A percentile compares a stretch with the other conserved stretches of the same genome.
Evolutionary conservation across 768 basidiomycete species (phyloP).

Genomic region (Thelephora ganbajun): DNA sequence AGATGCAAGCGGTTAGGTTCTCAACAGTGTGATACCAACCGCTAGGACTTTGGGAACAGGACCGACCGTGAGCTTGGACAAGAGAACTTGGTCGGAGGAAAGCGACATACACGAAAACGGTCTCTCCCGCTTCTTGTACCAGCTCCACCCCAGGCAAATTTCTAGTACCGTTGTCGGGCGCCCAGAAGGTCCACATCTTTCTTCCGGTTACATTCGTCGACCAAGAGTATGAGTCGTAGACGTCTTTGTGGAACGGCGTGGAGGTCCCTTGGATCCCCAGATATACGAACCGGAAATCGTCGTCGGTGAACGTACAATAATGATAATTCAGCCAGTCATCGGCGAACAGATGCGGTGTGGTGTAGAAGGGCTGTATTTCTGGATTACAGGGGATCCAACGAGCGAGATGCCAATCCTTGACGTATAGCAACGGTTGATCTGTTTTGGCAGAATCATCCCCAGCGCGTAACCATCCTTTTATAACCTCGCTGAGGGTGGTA

Average conservation of each 20-base stretch:
- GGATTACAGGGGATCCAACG: conserved; percentile 2
- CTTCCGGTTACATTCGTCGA: conserved; percentile 16
- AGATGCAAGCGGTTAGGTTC: conserved; percentile 17
- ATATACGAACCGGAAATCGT: conserved; percentile 19
- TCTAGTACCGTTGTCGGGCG: conserved; percentile 11
- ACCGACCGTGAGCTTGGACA: neutral
- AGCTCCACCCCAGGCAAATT: neutral
- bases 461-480: conserved; percentile 10
- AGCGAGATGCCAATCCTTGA: conserved; percentile 18
- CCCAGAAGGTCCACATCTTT: conserved; percentile 18
- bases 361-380: conserved; percentile 8
- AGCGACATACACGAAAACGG: conserved; percentile 15
- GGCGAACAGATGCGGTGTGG: conserved; percentile 14
- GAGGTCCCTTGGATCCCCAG: conserved; percentile 14
- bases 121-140: conserved; percentile 14
- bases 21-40: conserved; percentile 17
- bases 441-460: neutral
- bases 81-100: neutral
- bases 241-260: conserved; percentile 17
- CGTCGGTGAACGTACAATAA: conserved; percentile 13
- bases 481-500: conserved; percentile 11
- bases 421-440: conserved; percentile 11
- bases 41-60: conserved; percentile 10
- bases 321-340: conserved; percentile 20
- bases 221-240: conserved; percentile 18